Evolutionary conservation across 2,329 filamentous ascomycete genomes (phyloP).

Genomic region (Xylariomycetidae sp.): DNA sequence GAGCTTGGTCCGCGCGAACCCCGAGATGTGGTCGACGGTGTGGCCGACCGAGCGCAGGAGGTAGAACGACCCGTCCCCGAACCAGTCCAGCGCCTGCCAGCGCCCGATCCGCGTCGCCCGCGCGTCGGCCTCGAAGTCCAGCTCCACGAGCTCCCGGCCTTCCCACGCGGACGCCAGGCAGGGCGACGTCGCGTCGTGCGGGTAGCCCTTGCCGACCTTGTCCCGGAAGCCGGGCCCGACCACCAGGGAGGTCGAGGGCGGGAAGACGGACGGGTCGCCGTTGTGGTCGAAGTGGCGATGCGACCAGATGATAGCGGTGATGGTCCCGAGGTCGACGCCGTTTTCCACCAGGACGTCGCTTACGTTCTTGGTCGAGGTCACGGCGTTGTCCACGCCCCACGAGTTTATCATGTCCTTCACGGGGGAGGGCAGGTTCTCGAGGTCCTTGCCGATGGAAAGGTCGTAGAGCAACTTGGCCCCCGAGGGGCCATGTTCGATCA

Average conservation of each 20-base stretch:
- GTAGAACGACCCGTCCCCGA: conserved; percentile 30
- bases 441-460: no score
- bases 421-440: no score
- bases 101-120: conserved; percentile 11
- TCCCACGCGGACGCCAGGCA: conserved; percentile 18
- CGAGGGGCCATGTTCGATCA: no score
- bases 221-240: conserved; percentile 27
- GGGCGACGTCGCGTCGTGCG: conserved; percentile 8
- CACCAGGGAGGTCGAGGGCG: conserved; percentile 35
- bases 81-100: conserved; percentile 28
- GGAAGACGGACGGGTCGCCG: conserved; percentile 39
- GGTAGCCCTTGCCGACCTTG: conserved; percentile 11
- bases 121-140: conserved; percentile 12
- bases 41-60: conserved; percentile 30
- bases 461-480: no score
- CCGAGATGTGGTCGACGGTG: conserved; percentile 28
- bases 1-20: conserved; percentile 33
- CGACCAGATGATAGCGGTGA: conserved; percentile 31
- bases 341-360: conserved; percentile 1
- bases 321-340: conserved; percentile 6
- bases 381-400: no score
- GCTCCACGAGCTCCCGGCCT: conserved; percentile 19
- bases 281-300: conserved; percentile 45
- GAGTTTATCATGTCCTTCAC: no score
- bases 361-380: conserved; percentile 1